Evolutionary conservation across 1,284 basidiomycete genomes (phyloP).

Genomic region (Mycosarcoma maydis): DNA sequence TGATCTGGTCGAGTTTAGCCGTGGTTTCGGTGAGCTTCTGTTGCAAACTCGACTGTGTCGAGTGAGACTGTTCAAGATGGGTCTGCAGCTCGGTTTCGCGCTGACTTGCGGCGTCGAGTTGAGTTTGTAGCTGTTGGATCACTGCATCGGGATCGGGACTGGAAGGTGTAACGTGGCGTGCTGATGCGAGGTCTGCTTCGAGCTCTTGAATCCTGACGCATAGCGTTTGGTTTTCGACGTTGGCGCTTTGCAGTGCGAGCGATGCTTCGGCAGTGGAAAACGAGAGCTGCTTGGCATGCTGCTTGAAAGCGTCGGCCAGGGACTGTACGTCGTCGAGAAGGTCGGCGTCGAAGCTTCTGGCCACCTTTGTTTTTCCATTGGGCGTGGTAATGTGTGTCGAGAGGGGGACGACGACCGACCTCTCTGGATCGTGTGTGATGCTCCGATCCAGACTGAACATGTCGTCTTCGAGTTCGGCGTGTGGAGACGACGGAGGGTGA

Average conservation of each 20-base stretch:
- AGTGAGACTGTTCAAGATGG: background rate
- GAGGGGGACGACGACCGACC: slow-evolving; percentile 11
- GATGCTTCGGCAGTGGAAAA: slow-evolving; percentile 17
- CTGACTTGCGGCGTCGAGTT: slow-evolving; percentile 3
- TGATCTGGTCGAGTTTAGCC: slow-evolving; percentile 18
- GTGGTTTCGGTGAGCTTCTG: slow-evolving; percentile 12
- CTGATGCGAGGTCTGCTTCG: background rate
- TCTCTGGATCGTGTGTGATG: slow-evolving; percentile 23
- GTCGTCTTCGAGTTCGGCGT: background rate
- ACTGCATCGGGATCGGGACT: background rate
- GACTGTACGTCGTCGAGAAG: slow-evolving; percentile 33
- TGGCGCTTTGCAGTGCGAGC: slow-evolving; percentile 3
- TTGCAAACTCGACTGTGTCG: background rate
- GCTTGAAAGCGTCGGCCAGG: slow-evolving; percentile 8
- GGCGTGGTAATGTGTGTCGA: slow-evolving; percentile 18
- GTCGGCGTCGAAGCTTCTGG: slow-evolving; percentile 12
- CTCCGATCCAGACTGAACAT: slow-evolving; percentile 24
- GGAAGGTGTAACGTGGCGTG: background rate
- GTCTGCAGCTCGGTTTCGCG: background rate
- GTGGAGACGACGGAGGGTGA: too few relatives aligned
- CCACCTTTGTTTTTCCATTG: slow-evolving; percentile 10
- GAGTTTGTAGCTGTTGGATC: background rate
- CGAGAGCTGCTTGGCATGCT: background rate
- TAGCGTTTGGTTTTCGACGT: background rate
- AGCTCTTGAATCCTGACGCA: background rate